Base-by-base conservation (phyloP, 345 rosid genomes). In the Kandelia obovata region DNA sequence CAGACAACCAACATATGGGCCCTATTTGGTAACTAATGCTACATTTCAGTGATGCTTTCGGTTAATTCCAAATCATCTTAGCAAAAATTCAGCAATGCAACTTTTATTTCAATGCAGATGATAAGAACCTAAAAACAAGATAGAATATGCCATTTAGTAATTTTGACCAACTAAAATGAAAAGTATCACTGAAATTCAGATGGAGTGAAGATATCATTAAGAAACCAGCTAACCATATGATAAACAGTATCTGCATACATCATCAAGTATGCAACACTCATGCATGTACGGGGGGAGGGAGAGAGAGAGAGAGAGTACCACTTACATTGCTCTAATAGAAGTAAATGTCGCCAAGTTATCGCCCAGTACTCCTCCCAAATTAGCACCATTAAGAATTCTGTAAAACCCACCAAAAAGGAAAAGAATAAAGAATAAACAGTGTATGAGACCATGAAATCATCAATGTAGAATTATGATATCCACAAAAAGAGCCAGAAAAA, bases 311-410 rank as follows among this genome's bases (percentile, higher is more conserved):
- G 58, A 49, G 58, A 46, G 55, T 35, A 65, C 59, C 52, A 68
- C 94, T 86, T 85, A 96, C 99, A 96, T 86, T 74, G 81, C 66
- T 75, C 60, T 82, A 75, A 96, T 92, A 37, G 98, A 89, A 79
- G 88, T 46, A 76, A 96, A 92, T 61, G 55, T 61, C 46, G 77
- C 79, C 73, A 96, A 87, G 84, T 57, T 72, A 55, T 89, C 84
- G 30, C 98, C 98, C 66, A 96, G 87, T 83, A 83, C 88, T 75
- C 99, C 99, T 80, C 88, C 86, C 88, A 96, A 84, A 81, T 90
- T 92, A 53, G 98, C 97, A 58, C 87, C 98, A 83, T 82, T 90
- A 35, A 96, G 86, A 76, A 76, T 72, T 81, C 99, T 92, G 77
- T 10, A 70, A 77, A 78, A 68, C 66, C 55, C 28, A 16, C 11